Base-by-base conservation (phyloP, 352 stramenopile species). In the Globisporangium radiosum region DNA sequence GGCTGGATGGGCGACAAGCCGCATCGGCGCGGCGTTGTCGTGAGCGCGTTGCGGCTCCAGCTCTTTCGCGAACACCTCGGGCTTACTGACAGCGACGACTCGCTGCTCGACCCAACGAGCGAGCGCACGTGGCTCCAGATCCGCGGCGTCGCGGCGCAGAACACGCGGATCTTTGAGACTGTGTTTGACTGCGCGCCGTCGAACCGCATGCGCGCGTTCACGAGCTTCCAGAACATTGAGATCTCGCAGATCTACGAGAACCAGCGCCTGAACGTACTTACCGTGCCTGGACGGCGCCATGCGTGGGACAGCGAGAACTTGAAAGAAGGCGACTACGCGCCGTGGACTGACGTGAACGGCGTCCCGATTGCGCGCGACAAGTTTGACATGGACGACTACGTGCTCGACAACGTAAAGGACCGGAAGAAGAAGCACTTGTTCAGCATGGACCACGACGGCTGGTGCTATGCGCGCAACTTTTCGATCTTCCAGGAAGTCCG, bases 181-280 rank as follows among this genome's bases (percentile, higher is more conserved):
- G 86, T 95, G 17, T 95, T 95, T 59, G 81, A 90, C 59, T 95
- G 86, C 60, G 81, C 81, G 4, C 86, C 86, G 2, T 92, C 86
- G 7, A 90, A 94, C 63, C 66, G 66, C 37, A 90, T 92, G 78
- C 82, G 75, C 14, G 79, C 75, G 15, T 95, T 95, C 59, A 68
- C 68, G 15, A 81, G 72, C 45, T 92, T 95, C 62, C 76, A 87
- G 49, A 86, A 78, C 58, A 84, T 89, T 19, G 76, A 90, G 48
- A 80, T 90, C 38, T 90, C 81, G 45, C 83, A 93, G 59, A 87
- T 95, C 44, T 95, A 89, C 43, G 85, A 95, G 64, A 93, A 95
- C 64, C 84, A 95, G 66, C 83, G 85, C 38, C 64, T 95, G 57
- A 93, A 93, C 67, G 76, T 91, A 57, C 71, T 92, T 2, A 88